These are phyloP conservation scores for Gracilaria caudata DNA, from an alignment of 23 red algal genomes.

Conservation along the genomic window DNA sequence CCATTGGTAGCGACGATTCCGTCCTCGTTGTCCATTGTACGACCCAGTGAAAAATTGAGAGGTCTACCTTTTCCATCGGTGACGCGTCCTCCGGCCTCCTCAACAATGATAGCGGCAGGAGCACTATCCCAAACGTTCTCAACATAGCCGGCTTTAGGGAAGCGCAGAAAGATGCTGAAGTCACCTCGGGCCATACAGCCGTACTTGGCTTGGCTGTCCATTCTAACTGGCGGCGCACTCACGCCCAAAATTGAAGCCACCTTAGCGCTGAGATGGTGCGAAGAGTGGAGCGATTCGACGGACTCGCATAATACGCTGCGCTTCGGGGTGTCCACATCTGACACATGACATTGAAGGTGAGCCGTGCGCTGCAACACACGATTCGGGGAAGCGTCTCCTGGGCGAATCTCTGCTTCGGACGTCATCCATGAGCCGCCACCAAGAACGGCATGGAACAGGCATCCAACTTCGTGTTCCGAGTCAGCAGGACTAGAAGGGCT, in stretches of 20 bases:
- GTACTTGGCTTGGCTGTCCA: conserved; percentile 97
- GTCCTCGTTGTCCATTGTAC: conserved; percentile 85
- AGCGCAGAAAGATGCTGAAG: conserved; percentile 88
- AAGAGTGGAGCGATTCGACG: conserved; percentile 84
- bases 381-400: conserved; percentile 22
- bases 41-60: conserved; percentile 86
- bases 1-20: conserved; percentile 94
- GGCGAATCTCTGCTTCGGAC: conserved; percentile 22
- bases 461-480: conserved; percentile 1
- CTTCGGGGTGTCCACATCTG: conserved; percentile 24
- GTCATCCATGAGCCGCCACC: conserved; percentile 59
- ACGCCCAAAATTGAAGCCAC: conserved; percentile 84
- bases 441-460: conserved; percentile 64
- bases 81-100: conserved; percentile 90
- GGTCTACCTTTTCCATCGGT: conserved; percentile 85
- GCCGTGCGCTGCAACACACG: conserved; percentile 9
- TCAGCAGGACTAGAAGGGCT: background rate
- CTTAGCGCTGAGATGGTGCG: conserved; percentile 70
- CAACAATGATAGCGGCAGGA: conserved; percentile 81
- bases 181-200: conserved; percentile 90
- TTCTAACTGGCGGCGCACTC: conserved; percentile 56
- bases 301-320: conserved; percentile 79
- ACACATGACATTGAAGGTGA: conserved; percentile 22
- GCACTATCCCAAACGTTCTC: conserved; percentile 99
- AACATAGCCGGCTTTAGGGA: conserved; percentile 86